Base-by-base conservation (phyloP, 1,284 basidiomycete species). In the Amylostereum areolatum region DNA sequence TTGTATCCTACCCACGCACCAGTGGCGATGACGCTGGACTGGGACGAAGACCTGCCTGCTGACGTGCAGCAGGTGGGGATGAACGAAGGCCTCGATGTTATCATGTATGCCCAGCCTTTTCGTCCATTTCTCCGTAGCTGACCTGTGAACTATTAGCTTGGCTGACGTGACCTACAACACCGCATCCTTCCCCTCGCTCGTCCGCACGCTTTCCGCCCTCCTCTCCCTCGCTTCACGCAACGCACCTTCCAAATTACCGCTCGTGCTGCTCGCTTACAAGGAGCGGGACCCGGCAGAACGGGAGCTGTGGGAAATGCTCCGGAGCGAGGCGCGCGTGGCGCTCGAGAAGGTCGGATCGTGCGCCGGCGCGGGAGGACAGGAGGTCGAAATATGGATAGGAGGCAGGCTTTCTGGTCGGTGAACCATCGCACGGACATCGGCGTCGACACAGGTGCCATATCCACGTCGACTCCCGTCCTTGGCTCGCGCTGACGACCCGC, bases 161-260 rank as follows among this genome's bases (percentile, higher is more conserved):
- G 89, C 91, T 10, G 92, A 95, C 59, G 89, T 94, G 7, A 85
- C 90, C 0, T 94, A 94, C 70, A 94, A 94, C 66, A 91, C 88
- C 0, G 68, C 81, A 1, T 89, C 89, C 1, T 95, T 94, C 66
- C 78, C 85, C 4, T 69, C 83, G 0, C 75, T 90, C 36, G 65
- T 85, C 18, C 64, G 66, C 30, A 87, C 83, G 0, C 63, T 89
- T 25, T 63, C 68, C 3, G 62, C 61, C 1, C 66, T 89, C 11
- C 49, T 78, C 29, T 57, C 57, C 9, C 54, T 71, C 25, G 54
- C 55, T n/a, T 49, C 43, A 49, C 35, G 25, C 50, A 25, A 52
- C 24, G 47, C 50, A 58, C 34, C 52, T 11, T 59, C 32, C 11
- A 52, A 53, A 37, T 54, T 66, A 5, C 81, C 83, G 1, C 54